phyloP scores from a whole-genome alignment of 202 grass and related monocot species.

The Panicum hallii region DNA sequence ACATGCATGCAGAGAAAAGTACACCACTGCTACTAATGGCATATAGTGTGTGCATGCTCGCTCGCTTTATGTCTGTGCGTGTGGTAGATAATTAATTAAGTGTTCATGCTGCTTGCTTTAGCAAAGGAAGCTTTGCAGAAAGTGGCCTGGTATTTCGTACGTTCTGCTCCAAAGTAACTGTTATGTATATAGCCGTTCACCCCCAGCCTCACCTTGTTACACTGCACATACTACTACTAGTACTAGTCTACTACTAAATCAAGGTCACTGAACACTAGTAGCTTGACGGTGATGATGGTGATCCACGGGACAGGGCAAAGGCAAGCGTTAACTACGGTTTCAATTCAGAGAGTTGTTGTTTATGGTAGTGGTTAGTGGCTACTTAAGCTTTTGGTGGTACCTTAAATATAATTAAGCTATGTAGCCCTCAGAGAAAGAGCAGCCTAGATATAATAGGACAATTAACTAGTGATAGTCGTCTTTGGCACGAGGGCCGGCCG shows the following conservation, averaged over 20 bases:
- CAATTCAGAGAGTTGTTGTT: constrained; percentile 4
- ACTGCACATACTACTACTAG: no score
- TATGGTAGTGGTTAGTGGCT: background rate
- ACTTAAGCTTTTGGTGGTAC: constrained; percentile 21
- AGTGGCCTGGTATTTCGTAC: background rate
- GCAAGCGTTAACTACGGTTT: background rate
- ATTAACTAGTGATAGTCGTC: background rate
- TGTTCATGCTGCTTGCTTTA: constrained; percentile 6
- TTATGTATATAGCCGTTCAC: background rate
- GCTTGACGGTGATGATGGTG: background rate
- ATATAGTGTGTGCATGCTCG: background rate
- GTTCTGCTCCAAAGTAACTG: background rate
- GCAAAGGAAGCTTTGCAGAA: constrained; percentile 31
- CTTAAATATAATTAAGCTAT: background rate
- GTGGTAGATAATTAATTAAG: background rate
- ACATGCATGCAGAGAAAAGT: constrained; percentile 13
- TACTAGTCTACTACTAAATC: background rate
- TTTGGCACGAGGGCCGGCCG: background rate
- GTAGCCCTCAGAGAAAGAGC: background rate
- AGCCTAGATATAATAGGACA: background rate
- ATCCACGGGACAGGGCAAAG: background rate
- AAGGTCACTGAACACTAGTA: background rate
- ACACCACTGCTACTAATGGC: background rate
- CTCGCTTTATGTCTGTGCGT: constrained; percentile 14
- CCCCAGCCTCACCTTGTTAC: background rate